Evolutionary conservation across 1,284 basidiomycete genomes (phyloP).

Genomic region (Farysia itapuensis): DNA sequence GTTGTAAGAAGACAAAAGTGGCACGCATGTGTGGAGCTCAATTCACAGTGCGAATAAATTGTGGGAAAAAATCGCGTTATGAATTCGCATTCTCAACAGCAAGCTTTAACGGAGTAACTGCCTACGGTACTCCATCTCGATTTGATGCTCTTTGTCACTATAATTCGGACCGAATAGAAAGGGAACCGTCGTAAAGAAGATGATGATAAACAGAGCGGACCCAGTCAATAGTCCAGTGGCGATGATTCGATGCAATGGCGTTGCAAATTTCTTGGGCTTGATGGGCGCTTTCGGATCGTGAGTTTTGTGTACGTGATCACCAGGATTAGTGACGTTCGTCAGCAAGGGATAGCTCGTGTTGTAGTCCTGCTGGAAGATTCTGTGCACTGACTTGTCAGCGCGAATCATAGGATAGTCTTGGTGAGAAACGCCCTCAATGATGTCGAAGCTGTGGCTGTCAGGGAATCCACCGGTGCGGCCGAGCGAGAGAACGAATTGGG

Average conservation of each 20-base stretch:
- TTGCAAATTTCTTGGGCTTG: conserved; percentile 29
- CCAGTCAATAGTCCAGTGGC: conserved; percentile 31
- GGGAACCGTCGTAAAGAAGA: conserved; percentile 26
- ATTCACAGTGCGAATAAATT: too few relatives aligned
- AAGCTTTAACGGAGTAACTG: conserved; percentile 8
- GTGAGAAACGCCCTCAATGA: conserved; percentile 49
- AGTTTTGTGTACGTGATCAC: conserved; percentile 21
- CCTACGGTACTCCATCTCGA: conserved; percentile 16
- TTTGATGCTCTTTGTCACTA: conserved; percentile 9
- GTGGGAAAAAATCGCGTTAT: too few relatives aligned
- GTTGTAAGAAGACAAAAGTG: too few relatives aligned
- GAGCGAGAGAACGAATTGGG: conserved; percentile 41
- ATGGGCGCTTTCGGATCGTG: conserved; percentile 6
- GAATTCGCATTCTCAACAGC: too few relatives aligned
- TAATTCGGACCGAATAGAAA: conserved; percentile 20
- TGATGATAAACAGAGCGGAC: conserved; percentile 12
- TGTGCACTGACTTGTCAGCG: conserved; percentile 39
- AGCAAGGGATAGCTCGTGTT: conserved; percentile 31
- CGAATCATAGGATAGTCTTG: conserved; percentile 57
- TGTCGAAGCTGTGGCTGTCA: conserved; percentile 35
- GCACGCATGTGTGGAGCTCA: too few relatives aligned
- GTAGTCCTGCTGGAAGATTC: conserved; percentile 41
- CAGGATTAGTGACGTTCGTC: conserved; percentile 31
- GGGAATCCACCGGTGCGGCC: conserved; percentile 36
- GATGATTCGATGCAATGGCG: conserved; percentile 34